Evolutionary conservation across 164 flowering plant genomes (phyloP).

Genomic region (Magnolia changhungtana): DNA sequence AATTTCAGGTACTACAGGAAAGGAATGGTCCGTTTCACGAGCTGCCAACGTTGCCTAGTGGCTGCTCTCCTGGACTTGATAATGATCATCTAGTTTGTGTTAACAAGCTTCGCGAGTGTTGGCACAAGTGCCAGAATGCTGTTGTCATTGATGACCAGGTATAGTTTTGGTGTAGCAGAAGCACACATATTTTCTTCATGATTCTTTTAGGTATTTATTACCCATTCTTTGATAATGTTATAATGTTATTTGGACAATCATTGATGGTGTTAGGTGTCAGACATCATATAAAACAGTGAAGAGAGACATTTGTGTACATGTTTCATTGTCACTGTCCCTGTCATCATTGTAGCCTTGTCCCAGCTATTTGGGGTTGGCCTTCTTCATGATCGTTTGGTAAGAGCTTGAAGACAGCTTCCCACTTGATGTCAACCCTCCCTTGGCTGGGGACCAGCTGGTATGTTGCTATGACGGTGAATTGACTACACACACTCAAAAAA

Average conservation of each 20-base stretch:
- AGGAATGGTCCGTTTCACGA: conserved; percentile 19
- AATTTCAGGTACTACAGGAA: not conserved
- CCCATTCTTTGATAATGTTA: not conserved
- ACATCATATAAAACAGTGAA: no score
- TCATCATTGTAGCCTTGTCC: not conserved
- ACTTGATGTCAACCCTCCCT: no score
- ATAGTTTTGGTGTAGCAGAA: not conserved
- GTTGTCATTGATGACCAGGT: conserved; percentile 67
- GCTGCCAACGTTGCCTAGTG: conserved; percentile 29
- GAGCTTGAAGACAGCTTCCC: no score
- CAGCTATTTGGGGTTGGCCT: not conserved
- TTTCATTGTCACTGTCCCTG: no score
- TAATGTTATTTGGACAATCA: not conserved
- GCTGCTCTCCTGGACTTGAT: conserved; percentile 23
- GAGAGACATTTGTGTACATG: no score
- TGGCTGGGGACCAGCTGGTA: no score
- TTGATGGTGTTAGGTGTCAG: not conserved
- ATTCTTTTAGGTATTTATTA: not conserved
- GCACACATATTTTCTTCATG: not conserved
- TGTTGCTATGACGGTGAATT: no score
- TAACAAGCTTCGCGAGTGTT: conserved; percentile 52
- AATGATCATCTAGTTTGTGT: conserved; percentile 25
- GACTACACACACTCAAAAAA: no score
- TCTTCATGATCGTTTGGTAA: not conserved
- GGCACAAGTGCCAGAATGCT: conserved; percentile 50